Conservation (phyloP, 805 yeast genomes). For the Teunomyces pallodes region DNA sequence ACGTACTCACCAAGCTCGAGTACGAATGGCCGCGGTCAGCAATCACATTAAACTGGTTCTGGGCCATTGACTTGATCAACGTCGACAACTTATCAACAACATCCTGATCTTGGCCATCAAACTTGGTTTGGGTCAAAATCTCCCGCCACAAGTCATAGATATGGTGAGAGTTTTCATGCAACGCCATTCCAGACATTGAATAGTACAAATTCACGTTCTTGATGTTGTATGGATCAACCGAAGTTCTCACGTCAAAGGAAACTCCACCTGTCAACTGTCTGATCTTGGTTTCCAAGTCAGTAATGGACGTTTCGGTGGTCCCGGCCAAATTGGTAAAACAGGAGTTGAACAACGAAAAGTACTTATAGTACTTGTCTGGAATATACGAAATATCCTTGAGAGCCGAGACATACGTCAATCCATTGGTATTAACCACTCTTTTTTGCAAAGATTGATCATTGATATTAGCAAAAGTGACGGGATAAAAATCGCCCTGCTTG, state of each 20-base stretch:
- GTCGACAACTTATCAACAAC: constrained; percentile 65
- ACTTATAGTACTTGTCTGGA: constrained; percentile 63
- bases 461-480: constrained; percentile 26
- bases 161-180: constrained; percentile 59
- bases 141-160: constrained; percentile 68
- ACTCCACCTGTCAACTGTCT: constrained; percentile 84
- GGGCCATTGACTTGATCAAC: constrained; percentile 68
- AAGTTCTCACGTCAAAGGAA: constrained; percentile 56
- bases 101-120: constrained; percentile 41
- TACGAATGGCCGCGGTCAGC: constrained; percentile 87
- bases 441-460: constrained; percentile 37
- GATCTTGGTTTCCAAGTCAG: constrained; percentile 81
- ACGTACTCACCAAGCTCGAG: constrained; percentile 66
- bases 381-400: constrained; percentile 56
- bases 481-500: constrained; percentile 43
- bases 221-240: constrained; percentile 52
- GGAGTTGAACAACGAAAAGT: constrained; percentile 71
- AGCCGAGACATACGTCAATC: constrained; percentile 75
- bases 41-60: constrained; percentile 73
- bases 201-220: constrained; percentile 51
- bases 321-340: constrained; percentile 82
- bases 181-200: constrained; percentile 63
- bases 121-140: constrained; percentile 66
- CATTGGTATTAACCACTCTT: constrained; percentile 71
- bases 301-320: constrained; percentile 67